Percentiles rank a stretch among this genome's conserved stretches.
phyloP scores from a whole-genome alignment of 495 filamentous ascomycete species.

The Zalerion maritima region DNA sequence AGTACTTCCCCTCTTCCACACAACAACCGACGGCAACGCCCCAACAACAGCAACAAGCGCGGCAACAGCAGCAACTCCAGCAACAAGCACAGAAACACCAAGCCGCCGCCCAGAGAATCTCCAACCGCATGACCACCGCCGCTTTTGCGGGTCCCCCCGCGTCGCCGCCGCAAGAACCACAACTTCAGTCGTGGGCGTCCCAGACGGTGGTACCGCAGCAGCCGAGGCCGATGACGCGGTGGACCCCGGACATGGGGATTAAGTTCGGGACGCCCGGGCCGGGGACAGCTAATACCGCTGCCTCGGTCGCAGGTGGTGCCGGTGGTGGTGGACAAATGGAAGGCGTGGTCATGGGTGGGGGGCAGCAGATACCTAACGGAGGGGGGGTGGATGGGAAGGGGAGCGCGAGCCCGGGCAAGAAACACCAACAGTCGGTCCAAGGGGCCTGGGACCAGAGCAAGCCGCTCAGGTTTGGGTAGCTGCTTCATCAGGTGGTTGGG shows the following conservation, averaged over 20 bases:
- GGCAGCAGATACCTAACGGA: no score
- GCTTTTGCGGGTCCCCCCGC: slow-evolving; percentile 18
- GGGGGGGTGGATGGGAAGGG: no score
- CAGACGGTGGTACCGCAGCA: slow-evolving; percentile 39
- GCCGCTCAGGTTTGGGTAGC: no score
- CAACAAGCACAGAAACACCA: slow-evolving; percentile 7
- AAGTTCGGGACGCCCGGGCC: slow-evolving; percentile 39
- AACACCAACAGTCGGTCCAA: no score
- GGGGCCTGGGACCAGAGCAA: no score
- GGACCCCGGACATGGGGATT: slow-evolving; percentile 69
- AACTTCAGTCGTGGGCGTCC: slow-evolving; percentile 30
- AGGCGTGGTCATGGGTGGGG: no score
- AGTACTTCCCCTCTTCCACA: slow-evolving; percentile 6
- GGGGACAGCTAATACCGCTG: slow-evolving; percentile 6
- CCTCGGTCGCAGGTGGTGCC: no score
- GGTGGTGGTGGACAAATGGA: no score
- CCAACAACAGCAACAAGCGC: slow-evolving; percentile 1
- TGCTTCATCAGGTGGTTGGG: no score
- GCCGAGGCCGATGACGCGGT: slow-evolving; percentile 37
- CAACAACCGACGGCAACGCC: slow-evolving; percentile 3
- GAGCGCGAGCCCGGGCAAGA: no score
- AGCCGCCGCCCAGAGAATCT: slow-evolving; percentile 11
- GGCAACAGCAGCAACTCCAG: slow-evolving; percentile 4
- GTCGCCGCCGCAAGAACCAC: slow-evolving; percentile 23
- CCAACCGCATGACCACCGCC: slow-evolving; percentile 15